These are phyloP conservation scores for Pseudonitzschia multiseries DNA, from an alignment of 108 stramenopile genomes.

Conservation along the genomic window DNA sequence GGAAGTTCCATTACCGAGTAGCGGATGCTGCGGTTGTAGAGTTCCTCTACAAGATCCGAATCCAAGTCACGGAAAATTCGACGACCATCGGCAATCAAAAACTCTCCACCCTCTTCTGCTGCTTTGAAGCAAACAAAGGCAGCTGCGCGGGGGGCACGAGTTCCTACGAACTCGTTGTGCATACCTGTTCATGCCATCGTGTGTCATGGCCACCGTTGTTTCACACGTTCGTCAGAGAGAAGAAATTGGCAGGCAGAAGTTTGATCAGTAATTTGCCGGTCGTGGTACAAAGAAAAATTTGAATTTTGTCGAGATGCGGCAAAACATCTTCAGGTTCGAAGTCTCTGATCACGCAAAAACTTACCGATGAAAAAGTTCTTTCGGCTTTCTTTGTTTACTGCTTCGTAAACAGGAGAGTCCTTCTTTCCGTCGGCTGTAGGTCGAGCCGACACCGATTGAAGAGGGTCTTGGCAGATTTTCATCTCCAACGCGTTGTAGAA, in stretches of 20 bases:
- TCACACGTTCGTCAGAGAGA: neutral
- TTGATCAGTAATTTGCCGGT: neutral
- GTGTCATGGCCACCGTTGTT: neutral
- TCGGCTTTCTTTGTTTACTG: constrained; percentile 89
- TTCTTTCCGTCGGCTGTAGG: constrained; percentile 85
- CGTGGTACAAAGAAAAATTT: neutral
- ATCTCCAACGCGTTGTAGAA: constrained; percentile 80
- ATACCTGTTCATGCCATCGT: constrained; percentile 45
- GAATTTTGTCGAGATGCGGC: neutral
- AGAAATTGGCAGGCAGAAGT: neutral
- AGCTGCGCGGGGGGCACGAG: constrained; percentile 84
- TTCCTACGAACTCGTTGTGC: constrained; percentile 94
- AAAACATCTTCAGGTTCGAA: neutral
- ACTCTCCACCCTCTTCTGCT: constrained; percentile 88
- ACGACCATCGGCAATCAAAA: constrained; percentile 86
- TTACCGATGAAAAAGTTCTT: constrained; percentile 90
- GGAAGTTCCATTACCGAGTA: constrained; percentile 90
- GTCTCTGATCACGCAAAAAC: constrained; percentile 10
- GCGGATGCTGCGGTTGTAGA: constrained; percentile 80
- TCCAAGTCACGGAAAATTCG: constrained; percentile 76
- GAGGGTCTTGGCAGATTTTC: constrained; percentile 85
- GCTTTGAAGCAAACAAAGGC: constrained; percentile 92
- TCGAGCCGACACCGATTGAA: constrained; percentile 81
- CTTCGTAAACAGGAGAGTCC: constrained; percentile 84
- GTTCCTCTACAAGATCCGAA: constrained; percentile 64